These are phyloP conservation scores for Poa annua DNA, from an alignment of 176 grass and related monocot genomes.

Conservation along the genomic window DNA sequence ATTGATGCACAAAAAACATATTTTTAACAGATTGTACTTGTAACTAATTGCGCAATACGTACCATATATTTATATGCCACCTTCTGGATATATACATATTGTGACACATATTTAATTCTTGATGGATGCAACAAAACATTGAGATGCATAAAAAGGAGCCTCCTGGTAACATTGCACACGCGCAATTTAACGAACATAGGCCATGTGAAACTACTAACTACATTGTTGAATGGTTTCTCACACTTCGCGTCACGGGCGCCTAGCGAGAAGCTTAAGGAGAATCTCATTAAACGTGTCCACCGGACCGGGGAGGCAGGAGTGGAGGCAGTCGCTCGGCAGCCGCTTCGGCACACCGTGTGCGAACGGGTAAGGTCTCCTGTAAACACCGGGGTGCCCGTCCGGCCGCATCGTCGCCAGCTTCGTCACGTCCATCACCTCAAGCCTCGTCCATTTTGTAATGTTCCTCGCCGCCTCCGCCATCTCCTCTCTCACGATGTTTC, in stretches of 20 bases:
- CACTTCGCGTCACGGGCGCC: neutral
- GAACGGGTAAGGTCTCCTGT: constrained; percentile 60
- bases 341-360: constrained; percentile 26
- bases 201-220: no score
- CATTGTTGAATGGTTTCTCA: no score
- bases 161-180: no score
- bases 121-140: no score
- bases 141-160: no score
- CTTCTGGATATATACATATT: no score
- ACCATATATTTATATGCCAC: no score
- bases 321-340: constrained; percentile 62
- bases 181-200: no score
- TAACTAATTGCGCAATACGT: no score
- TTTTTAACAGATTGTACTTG: no score
- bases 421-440: constrained; percentile 73
- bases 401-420: constrained; percentile 63
- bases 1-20: no score
- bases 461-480: neutral
- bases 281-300: constrained; percentile 70
- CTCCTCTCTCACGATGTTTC: constrained; percentile 62
- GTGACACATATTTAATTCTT: no score
- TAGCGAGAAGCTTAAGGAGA: constrained; percentile 39
- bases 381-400: constrained; percentile 64
- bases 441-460: neutral
- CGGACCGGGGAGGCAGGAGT: constrained; percentile 68